phyloP scores from a whole-genome alignment of 805 yeast species.

The Candida boleticola region DNA sequence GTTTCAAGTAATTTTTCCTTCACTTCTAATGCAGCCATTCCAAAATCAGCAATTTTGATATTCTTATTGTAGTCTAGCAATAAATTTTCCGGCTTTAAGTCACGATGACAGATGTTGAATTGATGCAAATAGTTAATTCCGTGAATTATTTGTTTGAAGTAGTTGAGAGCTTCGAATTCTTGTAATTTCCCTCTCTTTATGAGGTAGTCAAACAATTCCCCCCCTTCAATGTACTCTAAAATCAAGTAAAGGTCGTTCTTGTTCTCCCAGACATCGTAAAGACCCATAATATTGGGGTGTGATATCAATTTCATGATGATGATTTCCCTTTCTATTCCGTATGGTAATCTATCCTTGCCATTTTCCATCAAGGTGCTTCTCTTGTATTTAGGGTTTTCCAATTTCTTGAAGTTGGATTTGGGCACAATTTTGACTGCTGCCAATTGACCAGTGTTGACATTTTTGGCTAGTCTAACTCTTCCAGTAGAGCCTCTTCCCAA shows the following conservation, averaged over 20 bases:
- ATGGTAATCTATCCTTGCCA: constrained; percentile 59
- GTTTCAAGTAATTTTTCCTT: constrained; percentile 83
- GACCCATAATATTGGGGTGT: constrained; percentile 74
- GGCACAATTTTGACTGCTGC: constrained; percentile 98
- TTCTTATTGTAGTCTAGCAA: constrained; percentile 78
- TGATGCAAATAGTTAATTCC: constrained; percentile 86
- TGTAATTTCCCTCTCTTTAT: constrained; percentile 86
- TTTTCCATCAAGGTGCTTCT: constrained; percentile 28
- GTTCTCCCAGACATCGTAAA: constrained; percentile 87
- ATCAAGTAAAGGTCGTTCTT: constrained; percentile 81
- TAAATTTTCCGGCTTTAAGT: constrained; percentile 78
- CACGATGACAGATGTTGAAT: constrained; percentile 85
- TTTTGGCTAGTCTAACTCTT: constrained; percentile 88
- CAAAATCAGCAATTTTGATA: constrained; percentile 96
- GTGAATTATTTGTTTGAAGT: constrained; percentile 80
- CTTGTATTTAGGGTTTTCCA: constrained; percentile 46
- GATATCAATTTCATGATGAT: constrained; percentile 79
- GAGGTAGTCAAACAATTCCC: constrained; percentile 89
- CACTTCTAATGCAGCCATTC: constrained; percentile 97
- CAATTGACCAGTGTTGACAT: constrained; percentile 75
- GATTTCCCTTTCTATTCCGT: constrained; percentile 84
- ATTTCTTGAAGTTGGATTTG: constrained; percentile 62
- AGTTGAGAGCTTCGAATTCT: constrained; percentile 85
- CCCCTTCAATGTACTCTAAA: constrained; percentile 94
- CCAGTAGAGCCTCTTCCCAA: constrained; percentile 97